Conservation (phyloP, 148 eudicot species). For the Cornus controversa region DNA sequence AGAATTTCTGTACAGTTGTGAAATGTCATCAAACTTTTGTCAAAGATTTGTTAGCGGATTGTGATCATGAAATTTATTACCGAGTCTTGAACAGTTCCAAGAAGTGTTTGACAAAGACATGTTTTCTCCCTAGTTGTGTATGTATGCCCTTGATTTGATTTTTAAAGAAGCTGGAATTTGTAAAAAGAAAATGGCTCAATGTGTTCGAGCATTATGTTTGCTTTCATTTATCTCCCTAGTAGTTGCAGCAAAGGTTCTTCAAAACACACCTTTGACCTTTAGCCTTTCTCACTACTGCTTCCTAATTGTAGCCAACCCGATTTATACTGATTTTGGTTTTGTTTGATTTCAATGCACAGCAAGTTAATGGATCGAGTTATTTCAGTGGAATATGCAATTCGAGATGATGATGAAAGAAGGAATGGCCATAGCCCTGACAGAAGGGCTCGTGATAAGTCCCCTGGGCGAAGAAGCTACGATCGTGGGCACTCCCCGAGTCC, state of each 20-base stretch:
- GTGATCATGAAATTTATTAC: too few species aligned
- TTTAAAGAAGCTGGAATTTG: background rate
- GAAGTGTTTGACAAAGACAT: too few species aligned
- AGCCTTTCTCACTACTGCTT: background rate
- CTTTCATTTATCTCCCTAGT: too few species aligned
- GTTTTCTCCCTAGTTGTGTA: too few species aligned
- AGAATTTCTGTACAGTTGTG: background rate
- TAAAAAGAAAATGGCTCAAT: background rate
- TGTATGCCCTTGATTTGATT: background rate
- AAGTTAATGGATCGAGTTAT: constrained; percentile 76
- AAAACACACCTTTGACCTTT: background rate
- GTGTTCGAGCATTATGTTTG: background rate
- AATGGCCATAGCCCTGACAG: constrained; percentile 52
- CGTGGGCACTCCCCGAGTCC: constrained; percentile 62
- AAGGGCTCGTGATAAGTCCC: constrained; percentile 59
- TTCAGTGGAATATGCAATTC: constrained; percentile 76
- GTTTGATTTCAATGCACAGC: constrained; percentile 36
- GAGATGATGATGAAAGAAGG: constrained; percentile 65
- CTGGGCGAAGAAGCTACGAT: constrained; percentile 45
- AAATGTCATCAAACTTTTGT: too few species aligned
- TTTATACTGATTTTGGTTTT: background rate
- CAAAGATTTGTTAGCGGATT: too few species aligned
- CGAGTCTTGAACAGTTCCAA: too few species aligned
- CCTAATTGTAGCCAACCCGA: background rate
- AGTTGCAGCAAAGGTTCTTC: background rate